These are phyloP conservation scores for Blumeria graminis DNA, from an alignment of 2,329 filamentous ascomycete genomes.

Conservation along the genomic window DNA sequence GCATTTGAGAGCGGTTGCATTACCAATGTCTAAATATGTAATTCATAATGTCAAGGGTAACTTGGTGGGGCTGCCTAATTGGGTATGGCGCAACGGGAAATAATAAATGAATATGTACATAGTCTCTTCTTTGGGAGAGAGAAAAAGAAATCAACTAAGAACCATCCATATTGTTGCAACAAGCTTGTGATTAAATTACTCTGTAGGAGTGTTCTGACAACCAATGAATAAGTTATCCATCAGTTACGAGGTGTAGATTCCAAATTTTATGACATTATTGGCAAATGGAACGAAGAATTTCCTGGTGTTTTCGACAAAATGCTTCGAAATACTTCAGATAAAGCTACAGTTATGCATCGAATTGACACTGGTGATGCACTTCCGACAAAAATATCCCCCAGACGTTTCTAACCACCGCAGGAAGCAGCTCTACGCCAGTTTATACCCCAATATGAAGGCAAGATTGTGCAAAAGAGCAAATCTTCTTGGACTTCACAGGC, in stretches of 20 bases:
- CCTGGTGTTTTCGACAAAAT: neutral
- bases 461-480: neutral
- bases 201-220: no score
- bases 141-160: no score
- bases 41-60: no score
- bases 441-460: neutral
- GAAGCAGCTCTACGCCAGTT: neutral
- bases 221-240: neutral
- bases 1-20: neutral
- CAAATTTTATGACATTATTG: neutral
- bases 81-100: no score
- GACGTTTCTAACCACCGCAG: neutral
- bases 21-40: no score
- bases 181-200: no score
- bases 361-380: neutral
- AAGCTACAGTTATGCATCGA: neutral
- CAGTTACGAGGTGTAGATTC: neutral
- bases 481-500: neutral
- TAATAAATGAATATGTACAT: no score
- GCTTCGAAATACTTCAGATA: neutral
- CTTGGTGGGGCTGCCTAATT: no score
- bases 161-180: no score
- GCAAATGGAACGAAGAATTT: neutral
- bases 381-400: neutral
- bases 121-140: no score